Evolutionary conservation across 2,329 filamentous ascomycete genomes (phyloP).

Genomic region (Cyphellophora europaea): DNA sequence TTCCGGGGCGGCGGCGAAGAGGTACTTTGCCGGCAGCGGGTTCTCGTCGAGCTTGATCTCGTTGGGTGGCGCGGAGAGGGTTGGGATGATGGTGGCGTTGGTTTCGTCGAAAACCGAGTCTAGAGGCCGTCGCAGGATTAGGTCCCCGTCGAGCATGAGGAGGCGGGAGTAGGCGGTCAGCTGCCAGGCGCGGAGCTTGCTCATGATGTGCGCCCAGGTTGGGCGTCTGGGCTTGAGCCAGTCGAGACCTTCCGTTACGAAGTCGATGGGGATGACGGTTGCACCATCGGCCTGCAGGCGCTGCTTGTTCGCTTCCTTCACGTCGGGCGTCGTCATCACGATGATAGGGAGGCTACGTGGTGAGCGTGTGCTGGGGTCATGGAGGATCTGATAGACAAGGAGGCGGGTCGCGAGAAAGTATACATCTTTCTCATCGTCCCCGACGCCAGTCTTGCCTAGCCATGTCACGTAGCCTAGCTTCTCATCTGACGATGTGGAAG

Average conservation of each 20-base stretch:
- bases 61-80: conserved; percentile 8
- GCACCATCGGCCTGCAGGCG: conserved; percentile 30
- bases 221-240: conserved; percentile 21
- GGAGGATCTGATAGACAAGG: conserved; percentile 33
- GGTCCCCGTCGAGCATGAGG: conserved; percentile 37
- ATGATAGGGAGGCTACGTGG: conserved; percentile 27
- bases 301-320: conserved; percentile 23
- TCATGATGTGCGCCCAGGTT: conserved; percentile 35
- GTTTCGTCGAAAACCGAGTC: conserved; percentile 29
- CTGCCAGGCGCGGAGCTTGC: conserved; percentile 33
- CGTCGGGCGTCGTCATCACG: conserved; percentile 26
- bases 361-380: conserved; percentile 26
- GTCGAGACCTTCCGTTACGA: conserved; percentile 28
- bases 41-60: conserved; percentile 22
- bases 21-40: conserved; percentile 23
- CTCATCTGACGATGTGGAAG: too few relatives aligned
- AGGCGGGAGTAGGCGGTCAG: conserved; percentile 32
- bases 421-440: conserved; percentile 22
- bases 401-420: conserved; percentile 32
- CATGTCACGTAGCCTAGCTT: too few relatives aligned
- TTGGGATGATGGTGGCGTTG: conserved; percentile 11
- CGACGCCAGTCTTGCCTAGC: too few relatives aligned
- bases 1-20: conserved; percentile 26
- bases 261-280: conserved; percentile 27
- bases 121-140: conserved; percentile 31